Evolutionary conservation across 163 green algal genomes (phyloP), one percentile per base, ranked within the genome.

Genomic region (Scenedesmus sp.): DNA sequence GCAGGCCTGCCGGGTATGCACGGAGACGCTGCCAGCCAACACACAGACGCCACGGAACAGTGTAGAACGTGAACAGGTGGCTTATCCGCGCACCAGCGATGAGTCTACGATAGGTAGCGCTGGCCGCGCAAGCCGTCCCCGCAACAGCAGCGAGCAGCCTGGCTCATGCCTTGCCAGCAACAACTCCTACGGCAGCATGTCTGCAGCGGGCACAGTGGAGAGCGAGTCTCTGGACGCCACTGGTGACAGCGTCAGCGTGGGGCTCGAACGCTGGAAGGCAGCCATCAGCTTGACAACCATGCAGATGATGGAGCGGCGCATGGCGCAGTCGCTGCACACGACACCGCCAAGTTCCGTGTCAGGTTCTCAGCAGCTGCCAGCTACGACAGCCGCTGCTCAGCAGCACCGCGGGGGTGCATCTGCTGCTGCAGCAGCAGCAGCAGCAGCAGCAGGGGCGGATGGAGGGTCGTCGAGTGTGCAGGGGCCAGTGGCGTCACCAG

Each of bases 251-350:
- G 65, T 76, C 65, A 76, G 30, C 30, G 40, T 6, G 3, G 81
- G 81, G 6, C 42, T 86, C 22, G 42, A 68, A 26, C 81, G 81
- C 46, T 86, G 81, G 81, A 65, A 68, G 15, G 51, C 42, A 43
- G 81, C 81, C 2, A 70, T 86, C 46, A 86, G 81, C 24, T 15
- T 42, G 16, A 86, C 81, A 46, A 86, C 81, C 2, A 68, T 86
- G 81, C 42, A 86, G 81, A 61, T 86, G n/a, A 86, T 86, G 81
- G 46, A 86, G 81, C 30, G 43, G 81, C 81, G 81, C 12, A 84
- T 84, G 78, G 30, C 30, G 7, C 65, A 76, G 65, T 76, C 65
- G 65, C 65, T 76, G 65, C 78, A 56, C 22, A 20, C 78, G 20
- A 84, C 22, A 3, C 76, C 33, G 33, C 73, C 73, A n/a, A 76